Percentiles rank a stretch among this genome's conserved stretches.
Evolutionary conservation across 1,284 basidiomycete genomes (phyloP).

Genomic region (Puccinia brachypodii): DNA sequence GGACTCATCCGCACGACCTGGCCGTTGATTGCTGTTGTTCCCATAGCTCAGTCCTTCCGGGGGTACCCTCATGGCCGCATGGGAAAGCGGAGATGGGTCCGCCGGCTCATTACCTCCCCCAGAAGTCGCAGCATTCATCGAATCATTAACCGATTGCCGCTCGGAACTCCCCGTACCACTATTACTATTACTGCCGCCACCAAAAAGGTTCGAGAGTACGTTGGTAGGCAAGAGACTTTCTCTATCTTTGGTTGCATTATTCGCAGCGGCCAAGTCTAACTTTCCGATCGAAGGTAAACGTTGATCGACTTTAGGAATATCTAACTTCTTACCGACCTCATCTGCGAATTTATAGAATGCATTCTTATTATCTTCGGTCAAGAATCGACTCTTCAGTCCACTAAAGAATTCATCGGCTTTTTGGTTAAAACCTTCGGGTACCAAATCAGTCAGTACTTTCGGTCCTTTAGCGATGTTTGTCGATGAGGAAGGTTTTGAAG

Average conservation of each 20-base stretch:
- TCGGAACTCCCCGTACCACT: neutral
- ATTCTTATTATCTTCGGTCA: constrained; percentile 81
- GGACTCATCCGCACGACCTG: constrained; percentile 45
- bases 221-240: constrained; percentile 70
- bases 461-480: neutral
- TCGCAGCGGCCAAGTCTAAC: constrained; percentile 64
- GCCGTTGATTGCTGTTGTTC: neutral
- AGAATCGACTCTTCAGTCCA: constrained; percentile 75
- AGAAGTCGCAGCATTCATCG: constrained; percentile 40
- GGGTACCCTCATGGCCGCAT: constrained; percentile 54
- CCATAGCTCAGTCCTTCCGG: constrained; percentile 58
- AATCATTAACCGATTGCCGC: neutral
- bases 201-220: constrained; percentile 52
- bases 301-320: constrained; percentile 61
- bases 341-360: constrained; percentile 83
- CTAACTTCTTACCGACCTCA: constrained; percentile 86
- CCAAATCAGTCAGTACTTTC: constrained; percentile 36
- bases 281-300: constrained; percentile 70
- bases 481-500: constrained; percentile 60
- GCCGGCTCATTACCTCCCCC: neutral
- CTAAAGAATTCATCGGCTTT: constrained; percentile 52
- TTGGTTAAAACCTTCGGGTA: constrained; percentile 53
- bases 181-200: neutral
- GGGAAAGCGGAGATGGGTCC: constrained; percentile 51
- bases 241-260: constrained; percentile 81